phyloP scores from a whole-genome alignment of 75 land plant species.

The Isoetes taiwanensis region DNA sequence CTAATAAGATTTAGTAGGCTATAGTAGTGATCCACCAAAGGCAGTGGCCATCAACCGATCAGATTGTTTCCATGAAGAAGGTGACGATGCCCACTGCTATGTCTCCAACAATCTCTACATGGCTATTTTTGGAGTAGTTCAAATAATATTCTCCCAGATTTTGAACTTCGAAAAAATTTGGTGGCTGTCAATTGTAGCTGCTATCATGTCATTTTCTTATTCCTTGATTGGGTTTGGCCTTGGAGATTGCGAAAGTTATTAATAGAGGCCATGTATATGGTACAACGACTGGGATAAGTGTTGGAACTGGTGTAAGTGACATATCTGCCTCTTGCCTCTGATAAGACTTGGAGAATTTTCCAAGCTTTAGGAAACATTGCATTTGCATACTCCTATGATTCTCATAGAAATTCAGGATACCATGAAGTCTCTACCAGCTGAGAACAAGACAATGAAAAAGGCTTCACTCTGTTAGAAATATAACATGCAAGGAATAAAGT shows the following conservation, averaged over 20 bases:
- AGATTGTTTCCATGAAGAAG: constrained; percentile 16
- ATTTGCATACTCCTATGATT: constrained; percentile 22
- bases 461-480: too few relatives aligned
- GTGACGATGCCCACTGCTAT: constrained; percentile 12
- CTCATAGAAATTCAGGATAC: constrained; percentile 16
- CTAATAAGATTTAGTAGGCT: too few relatives aligned
- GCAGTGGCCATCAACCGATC: constrained; percentile 22
- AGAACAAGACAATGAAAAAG: not conserved
- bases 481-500: too few relatives aligned
- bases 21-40: too few relatives aligned
- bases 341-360: constrained; percentile 24
- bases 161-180: constrained; percentile 18
- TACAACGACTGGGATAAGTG: constrained; percentile 13
- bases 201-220: constrained; percentile 18
- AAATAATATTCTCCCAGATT: constrained; percentile 18
- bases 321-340: not conserved
- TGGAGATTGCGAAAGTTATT: constrained; percentile 16
- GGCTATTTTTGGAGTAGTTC: constrained; percentile 19
- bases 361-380: constrained; percentile 32
- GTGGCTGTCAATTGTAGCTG: constrained; percentile 21
- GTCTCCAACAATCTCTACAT: constrained; percentile 16
- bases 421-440: not conserved
- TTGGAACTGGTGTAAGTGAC: not conserved
- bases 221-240: constrained; percentile 22
- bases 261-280: constrained; percentile 51